Evolutionary conservation across 2,329 filamentous ascomycete genomes (phyloP).

Genomic region (Zalaria sp.): DNA sequence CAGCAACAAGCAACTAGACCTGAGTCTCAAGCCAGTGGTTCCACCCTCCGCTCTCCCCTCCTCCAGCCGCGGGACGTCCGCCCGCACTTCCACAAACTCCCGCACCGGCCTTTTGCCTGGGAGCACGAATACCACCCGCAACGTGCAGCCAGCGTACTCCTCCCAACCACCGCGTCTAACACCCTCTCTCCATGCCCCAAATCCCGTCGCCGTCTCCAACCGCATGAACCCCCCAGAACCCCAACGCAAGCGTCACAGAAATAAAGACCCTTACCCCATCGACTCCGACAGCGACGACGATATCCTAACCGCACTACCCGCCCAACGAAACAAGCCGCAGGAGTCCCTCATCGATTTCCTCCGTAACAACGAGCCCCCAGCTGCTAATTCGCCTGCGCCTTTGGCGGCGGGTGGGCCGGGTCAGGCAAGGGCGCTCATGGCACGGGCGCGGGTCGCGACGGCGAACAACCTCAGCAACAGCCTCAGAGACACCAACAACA

Average conservation of each 20-base stretch:
- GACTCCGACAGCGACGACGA: constrained; percentile 49
- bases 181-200: too few relatives aligned
- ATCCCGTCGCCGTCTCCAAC: not conserved
- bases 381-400: constrained; percentile 16
- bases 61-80: constrained; percentile 18
- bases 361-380: constrained; percentile 52
- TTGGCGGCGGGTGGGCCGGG: constrained; percentile 2
- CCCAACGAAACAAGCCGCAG: constrained; percentile 27
- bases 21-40: not conserved
- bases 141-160: not conserved
- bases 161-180: constrained; percentile 1
- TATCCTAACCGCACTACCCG: constrained; percentile 31
- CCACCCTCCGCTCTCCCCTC: not conserved
- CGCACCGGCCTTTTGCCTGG: constrained; percentile 49
- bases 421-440: not conserved
- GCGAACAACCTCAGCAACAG: not conserved
- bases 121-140: not conserved
- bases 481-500: not conserved
- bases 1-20: constrained; percentile 16
- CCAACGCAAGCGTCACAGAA: constrained; percentile 59
- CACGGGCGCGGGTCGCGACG: not conserved
- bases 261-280: constrained; percentile 87
- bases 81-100: constrained; percentile 58
- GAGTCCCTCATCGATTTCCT: constrained; percentile 65
- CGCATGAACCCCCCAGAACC: constrained; percentile 16